phyloP scores from a whole-genome alignment of 345 rosid species.

The Pistacia integerrima region DNA sequence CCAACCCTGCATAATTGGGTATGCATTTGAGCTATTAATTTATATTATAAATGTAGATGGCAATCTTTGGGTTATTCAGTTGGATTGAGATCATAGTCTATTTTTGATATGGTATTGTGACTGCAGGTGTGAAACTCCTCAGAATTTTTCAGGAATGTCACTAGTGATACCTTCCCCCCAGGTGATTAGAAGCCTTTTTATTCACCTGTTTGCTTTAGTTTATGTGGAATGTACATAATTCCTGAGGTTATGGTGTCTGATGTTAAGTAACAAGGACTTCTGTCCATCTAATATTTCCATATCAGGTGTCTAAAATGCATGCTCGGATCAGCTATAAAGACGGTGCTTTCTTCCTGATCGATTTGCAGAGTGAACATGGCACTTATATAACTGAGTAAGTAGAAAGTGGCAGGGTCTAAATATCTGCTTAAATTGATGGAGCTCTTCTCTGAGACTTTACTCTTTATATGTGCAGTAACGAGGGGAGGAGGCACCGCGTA shows the following conservation, averaged over 20 bases:
- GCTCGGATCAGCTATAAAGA: conserved; percentile 75
- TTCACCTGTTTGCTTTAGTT: not conserved
- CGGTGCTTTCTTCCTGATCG: conserved; percentile 69
- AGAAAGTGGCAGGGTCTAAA: not conserved
- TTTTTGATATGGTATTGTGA: not conserved
- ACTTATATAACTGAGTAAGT: conserved; percentile 80
- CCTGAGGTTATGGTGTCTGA: not conserved
- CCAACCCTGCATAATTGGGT: conserved; percentile 67
- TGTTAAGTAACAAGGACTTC: not conserved
- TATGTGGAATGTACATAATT: not conserved
- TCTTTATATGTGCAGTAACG: conserved; percentile 47
- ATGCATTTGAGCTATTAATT: conserved; percentile 13
- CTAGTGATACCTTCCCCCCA: conserved; percentile 59
- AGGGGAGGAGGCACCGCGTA: conserved; percentile 50
- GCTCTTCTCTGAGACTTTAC: conserved; percentile 9
- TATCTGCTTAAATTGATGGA: not conserved
- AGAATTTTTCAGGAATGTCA: conserved; percentile 53
- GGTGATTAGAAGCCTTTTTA: conserved; percentile 36
- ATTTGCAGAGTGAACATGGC: conserved; percentile 73
- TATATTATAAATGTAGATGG: not conserved
- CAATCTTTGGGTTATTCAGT: not conserved
- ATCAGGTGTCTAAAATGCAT: conserved; percentile 74
- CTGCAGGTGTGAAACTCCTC: conserved; percentile 60
- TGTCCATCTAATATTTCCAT: not conserved
- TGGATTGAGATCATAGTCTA: not conserved